Evolutionary conservation across 2,329 filamentous ascomycete genomes (phyloP).

Genomic region (Penicillium crustosum): DNA sequence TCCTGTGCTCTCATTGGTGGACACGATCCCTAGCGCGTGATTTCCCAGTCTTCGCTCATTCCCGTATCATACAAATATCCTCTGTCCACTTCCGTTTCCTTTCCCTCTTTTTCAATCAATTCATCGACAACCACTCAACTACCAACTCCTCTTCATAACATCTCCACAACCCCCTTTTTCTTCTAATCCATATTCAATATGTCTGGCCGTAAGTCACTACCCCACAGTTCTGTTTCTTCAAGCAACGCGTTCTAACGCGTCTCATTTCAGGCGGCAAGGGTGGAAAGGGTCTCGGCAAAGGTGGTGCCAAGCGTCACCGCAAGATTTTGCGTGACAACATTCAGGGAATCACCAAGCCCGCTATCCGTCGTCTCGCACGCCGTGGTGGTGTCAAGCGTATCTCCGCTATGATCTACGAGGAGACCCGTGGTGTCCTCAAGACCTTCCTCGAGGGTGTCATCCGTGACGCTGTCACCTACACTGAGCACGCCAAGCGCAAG

Average conservation of each 20-base stretch:
- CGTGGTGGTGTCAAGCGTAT: slow-evolving; percentile 99
- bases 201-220: slow-evolving; percentile 57
- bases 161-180: slow-evolving; percentile 11
- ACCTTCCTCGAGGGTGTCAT: slow-evolving; percentile 82
- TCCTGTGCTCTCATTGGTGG: slow-evolving; percentile 39
- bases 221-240: slow-evolving; percentile 9
- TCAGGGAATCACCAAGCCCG: slow-evolving; percentile 98
- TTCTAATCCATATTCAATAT: slow-evolving; percentile 48
- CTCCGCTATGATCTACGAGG: slow-evolving; percentile 88
- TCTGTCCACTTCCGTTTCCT: slow-evolving; percentile 30
- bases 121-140: slow-evolving; percentile 20
- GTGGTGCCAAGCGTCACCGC: slow-evolving; percentile 96
- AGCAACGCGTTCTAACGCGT: slow-evolving; percentile 47
- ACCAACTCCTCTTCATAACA: slow-evolving; percentile 25
- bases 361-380: slow-evolving; percentile 96
- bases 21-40: slow-evolving; percentile 38
- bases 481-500: slow-evolving; percentile 75
- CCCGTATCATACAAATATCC: slow-evolving; percentile 44
- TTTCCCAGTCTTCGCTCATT: slow-evolving; percentile 33
- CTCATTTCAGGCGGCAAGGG: slow-evolving; percentile 74
- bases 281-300: slow-evolving; percentile 97
- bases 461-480: slow-evolving; percentile 77
- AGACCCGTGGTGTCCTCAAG: slow-evolving; percentile 80
- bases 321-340: slow-evolving; percentile 99
- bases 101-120: slow-evolving; percentile 27